Conservation (phyloP, 208 protist genomes). For the Leptomonas pyrrhocoris region DNA sequence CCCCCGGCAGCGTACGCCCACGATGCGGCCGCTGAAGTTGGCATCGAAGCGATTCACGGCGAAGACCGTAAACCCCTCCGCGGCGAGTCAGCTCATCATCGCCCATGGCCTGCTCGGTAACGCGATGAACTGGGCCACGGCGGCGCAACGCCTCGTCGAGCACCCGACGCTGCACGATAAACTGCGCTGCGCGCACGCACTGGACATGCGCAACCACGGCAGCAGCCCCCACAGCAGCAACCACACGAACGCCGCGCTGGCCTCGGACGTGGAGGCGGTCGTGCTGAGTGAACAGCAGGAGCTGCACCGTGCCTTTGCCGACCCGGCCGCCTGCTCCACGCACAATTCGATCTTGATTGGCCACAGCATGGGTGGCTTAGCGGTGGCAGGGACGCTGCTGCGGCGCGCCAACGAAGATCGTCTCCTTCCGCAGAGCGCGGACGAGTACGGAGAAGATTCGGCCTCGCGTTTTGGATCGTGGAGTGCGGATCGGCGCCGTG, state of each 20-base stretch:
- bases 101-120: slow-evolving; percentile 83
- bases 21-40: slow-evolving; percentile 27
- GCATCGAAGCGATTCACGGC: slow-evolving; percentile 31
- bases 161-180: slow-evolving; percentile 42
- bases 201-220: slow-evolving; percentile 91
- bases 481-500: slow-evolving; percentile 20
- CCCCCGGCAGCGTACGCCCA: background rate
- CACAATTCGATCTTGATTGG: slow-evolving; percentile 65
- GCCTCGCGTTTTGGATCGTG: slow-evolving; percentile 32
- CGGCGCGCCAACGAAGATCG: slow-evolving; percentile 73
- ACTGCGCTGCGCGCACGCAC: slow-evolving; percentile 44
- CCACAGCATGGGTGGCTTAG: slow-evolving; percentile 90
- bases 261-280: slow-evolving; percentile 74
- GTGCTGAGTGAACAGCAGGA: slow-evolving; percentile 45
- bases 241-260: slow-evolving; percentile 70
- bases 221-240: slow-evolving; percentile 55
- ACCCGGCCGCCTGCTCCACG: slow-evolving; percentile 13
- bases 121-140: slow-evolving; percentile 77
- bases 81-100: slow-evolving; percentile 55
- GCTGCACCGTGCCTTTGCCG: slow-evolving; percentile 14
- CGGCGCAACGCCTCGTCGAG: slow-evolving; percentile 43
- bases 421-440: slow-evolving; percentile 38
- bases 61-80: slow-evolving; percentile 22
- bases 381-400: slow-evolving; percentile 70
- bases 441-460: slow-evolving; percentile 18